phyloP scores from a whole-genome alignment of 371 early-diverging fungal genomes.

The Apophysomyces ossiformis region DNA sequence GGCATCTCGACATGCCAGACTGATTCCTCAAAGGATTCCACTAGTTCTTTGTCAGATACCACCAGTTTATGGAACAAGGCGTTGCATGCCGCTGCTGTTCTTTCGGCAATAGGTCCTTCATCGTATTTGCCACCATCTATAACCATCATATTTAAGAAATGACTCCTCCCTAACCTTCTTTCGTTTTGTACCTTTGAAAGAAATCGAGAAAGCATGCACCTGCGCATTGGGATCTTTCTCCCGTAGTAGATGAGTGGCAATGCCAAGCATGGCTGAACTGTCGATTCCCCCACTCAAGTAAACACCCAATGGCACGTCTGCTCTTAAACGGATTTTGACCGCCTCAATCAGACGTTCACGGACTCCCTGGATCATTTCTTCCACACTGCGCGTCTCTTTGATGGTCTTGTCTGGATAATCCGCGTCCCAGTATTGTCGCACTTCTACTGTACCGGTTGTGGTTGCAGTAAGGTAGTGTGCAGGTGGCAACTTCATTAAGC shows the following conservation, averaged over 20 bases:
- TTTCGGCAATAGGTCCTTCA: slow-evolving; percentile 29
- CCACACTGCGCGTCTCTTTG: slow-evolving; percentile 24
- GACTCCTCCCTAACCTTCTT: background rate
- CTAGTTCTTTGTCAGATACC: slow-evolving; percentile 20
- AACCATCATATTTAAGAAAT: background rate
- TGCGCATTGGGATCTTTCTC: slow-evolving; percentile 26
- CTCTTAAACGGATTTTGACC: slow-evolving; percentile 24
- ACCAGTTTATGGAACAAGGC: slow-evolving; percentile 26
- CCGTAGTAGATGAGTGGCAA: slow-evolving; percentile 21
- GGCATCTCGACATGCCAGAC: slow-evolving; percentile 30
- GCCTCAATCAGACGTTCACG: slow-evolving; percentile 30
- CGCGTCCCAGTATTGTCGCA: slow-evolving; percentile 30
- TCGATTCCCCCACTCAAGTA: slow-evolving; percentile 34
- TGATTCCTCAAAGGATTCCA: slow-evolving; percentile 25
- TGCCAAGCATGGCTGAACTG: slow-evolving; percentile 27
- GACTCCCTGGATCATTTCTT: slow-evolving; percentile 32
- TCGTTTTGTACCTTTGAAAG: slow-evolving; percentile 18
- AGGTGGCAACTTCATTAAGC: slow-evolving; percentile 20
- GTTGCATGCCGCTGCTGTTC: slow-evolving; percentile 21
- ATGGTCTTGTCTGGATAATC: slow-evolving; percentile 30
- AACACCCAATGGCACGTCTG: slow-evolving; percentile 30
- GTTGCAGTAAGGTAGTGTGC: slow-evolving; percentile 24
- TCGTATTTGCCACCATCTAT: slow-evolving; percentile 20
- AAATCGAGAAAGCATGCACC: slow-evolving; percentile 25
- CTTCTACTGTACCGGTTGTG: slow-evolving; percentile 18